Evolutionary conservation across 148 eudicot genomes (phyloP), one percentile per base, ranked within the genome.

Genomic region (Fagopyrum esculentum): DNA sequence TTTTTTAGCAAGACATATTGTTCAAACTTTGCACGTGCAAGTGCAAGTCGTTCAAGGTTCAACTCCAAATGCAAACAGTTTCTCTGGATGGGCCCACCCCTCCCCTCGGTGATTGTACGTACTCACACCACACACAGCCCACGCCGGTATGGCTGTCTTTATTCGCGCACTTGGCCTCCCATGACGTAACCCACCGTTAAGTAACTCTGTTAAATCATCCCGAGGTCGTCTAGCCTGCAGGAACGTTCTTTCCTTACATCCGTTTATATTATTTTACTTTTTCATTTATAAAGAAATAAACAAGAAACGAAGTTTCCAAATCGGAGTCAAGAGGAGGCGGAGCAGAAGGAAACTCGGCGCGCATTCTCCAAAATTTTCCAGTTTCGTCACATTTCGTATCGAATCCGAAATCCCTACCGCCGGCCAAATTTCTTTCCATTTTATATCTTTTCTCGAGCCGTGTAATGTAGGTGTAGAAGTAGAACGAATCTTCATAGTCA

Each of bases 321-420:
- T 57, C 29, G 11, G 63, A 57, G 63, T 57, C 6, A 57, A 19
- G 63, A 7, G 63, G 63, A 17, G 63, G 63, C 30, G 30, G 63
- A 57, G 0, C 63, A 57, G 63, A 17, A 17, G n/a, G 1, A 57
- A 57, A 19, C 63, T 57, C 63, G 63, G 63, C 63, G 63, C 63
- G 63, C 63, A 57, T 19, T 57, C 63, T 57, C 63, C 63, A 22
- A 57, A 57, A 57, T 29, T 57, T 57, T 57, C 63, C 63, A 57
- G 63, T 57, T 57, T 57, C 63, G 63, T 57, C 63, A 19, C 63
- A 57, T 57, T 57, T 19, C 63, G 63, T 57, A 57, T n/a, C 8
- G n/a, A 22, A 19, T 57, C 63, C 29, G 63, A 57, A 57, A 57
- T 19, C 63, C 63, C 63, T 57, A n/a, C 63, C 63, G 63, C 63